phyloP scores from a whole-genome alignment of 2,329 filamentous ascomycete genomes.

The Metarhizium robertsii region DNA sequence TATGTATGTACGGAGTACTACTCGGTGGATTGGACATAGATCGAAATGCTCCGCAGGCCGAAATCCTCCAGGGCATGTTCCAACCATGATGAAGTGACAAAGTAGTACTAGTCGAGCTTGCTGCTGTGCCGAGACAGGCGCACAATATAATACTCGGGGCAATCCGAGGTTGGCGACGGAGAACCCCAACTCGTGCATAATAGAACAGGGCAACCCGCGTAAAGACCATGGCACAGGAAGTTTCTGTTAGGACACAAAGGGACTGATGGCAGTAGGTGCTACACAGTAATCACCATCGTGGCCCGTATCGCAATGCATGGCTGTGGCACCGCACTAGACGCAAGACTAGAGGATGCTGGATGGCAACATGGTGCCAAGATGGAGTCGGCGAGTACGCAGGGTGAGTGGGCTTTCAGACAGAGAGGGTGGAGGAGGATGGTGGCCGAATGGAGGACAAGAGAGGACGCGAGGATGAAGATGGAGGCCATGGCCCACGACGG shows the following conservation, averaged over 20 bases:
- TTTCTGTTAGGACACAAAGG: no score
- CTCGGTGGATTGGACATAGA: not conserved
- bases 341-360: not conserved
- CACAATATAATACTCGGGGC: no score
- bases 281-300: no score
- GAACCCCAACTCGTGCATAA: no score
- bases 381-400: not conserved
- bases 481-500: not conserved
- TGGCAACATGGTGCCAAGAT: not conserved
- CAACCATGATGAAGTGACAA: not conserved
- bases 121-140: no score
- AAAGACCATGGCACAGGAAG: no score
- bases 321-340: not conserved
- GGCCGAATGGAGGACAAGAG: not conserved
- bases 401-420: not conserved
- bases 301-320: not conserved
- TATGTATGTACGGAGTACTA: no score
- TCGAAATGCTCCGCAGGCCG: not conserved
- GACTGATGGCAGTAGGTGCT: no score
- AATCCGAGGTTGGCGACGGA: no score
- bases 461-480: not conserved
- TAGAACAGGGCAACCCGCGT: no score
- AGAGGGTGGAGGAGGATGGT: not conserved
- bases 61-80: not conserved
- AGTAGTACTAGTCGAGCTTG: no score